phyloP scores from a whole-genome alignment of 2,329 filamentous ascomycete species.

The Exophiala dermatitidis region DNA sequence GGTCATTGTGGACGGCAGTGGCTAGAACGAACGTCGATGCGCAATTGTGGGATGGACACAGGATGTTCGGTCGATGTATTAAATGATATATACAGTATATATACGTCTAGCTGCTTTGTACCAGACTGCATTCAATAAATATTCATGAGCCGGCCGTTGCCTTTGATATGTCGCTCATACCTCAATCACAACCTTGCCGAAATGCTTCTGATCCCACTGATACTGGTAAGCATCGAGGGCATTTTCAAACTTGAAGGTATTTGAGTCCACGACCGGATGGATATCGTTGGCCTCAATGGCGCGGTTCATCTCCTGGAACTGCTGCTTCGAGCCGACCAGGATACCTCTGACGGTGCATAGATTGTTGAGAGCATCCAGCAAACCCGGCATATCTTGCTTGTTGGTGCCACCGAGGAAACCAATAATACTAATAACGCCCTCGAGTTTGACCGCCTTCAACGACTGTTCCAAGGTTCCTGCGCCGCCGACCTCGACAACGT shows the following conservation, averaged over 20 bases:
- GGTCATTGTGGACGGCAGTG: conserved; percentile 36
- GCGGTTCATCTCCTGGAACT: conserved; percentile 53
- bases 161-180: not conserved
- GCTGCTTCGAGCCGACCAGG: conserved; percentile 48
- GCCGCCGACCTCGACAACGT: conserved; percentile 59
- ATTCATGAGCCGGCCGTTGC: not conserved
- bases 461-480: conserved; percentile 52
- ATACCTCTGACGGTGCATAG: conserved; percentile 52
- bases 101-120: too few species aligned
- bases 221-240: conserved; percentile 49
- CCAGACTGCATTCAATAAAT: not conserved
- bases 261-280: conserved; percentile 53
- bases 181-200: conserved; percentile 48
- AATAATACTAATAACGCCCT: conserved; percentile 46
- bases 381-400: conserved; percentile 42
- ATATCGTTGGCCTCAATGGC: conserved; percentile 54
- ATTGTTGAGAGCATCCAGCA: conserved; percentile 43
- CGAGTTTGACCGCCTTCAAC: conserved; percentile 41
- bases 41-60: too few species aligned
- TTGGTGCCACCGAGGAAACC: conserved; percentile 43
- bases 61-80: too few species aligned
- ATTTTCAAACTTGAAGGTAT: conserved; percentile 48
- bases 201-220: conserved; percentile 47
- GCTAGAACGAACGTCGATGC: too few species aligned
- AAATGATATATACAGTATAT: too few species aligned